Evolutionary conservation across 106 monocot species (phyloP), one percentile per base, ranked within the genome.

Genomic region (Alisma plantagoaquatica): DNA sequence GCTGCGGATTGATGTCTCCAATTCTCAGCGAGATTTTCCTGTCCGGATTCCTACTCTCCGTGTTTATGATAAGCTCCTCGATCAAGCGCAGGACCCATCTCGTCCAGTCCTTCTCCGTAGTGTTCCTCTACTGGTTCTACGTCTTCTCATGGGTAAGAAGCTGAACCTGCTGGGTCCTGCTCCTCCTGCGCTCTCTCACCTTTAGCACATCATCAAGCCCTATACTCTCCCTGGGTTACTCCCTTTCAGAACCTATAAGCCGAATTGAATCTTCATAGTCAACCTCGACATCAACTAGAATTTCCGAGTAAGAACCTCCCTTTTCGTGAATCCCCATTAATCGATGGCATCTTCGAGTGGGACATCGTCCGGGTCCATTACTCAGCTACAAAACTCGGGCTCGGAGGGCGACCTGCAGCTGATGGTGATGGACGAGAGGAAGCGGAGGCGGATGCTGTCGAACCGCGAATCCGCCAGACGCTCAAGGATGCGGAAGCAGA

Each of bases 81-180:
- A 56, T 83, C 53, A 30, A 69, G 35, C 71, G 74, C 41, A 49
- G 70, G 41, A 70, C 77, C 60, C 86, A 73, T 50, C 65, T 86
- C 1, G 77, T 75, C 55, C 82, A 82, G 29, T 87, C 87, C 44
- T 87, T 87, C 75, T 82, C 87, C 22, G 75, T 87, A 23, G 75
- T 87, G 44, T 82, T 87, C 82, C 87, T 87, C 43, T 82, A 87
- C 82, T 87, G 87, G 87, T 82, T 87, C 66, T 87, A 87, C 54
- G 87, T 82, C 17, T 82, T 87, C 66, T 87, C 87, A 60, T 78
- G 52, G 72, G 58, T 77, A 43, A n/a, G n/a, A n/a, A n/a, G n/a
- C n/a, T n/a, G n/a, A n/a, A n/a, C n/a, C n/a, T n/a, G n/a, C n/a
- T n/a, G n/a, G n/a, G n/a, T n/a, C n/a, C n/a, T n/a, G n/a, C n/a